A percentile compares a stretch with the other conserved stretches of the same genome.
Conservation (phyloP, 208 protist genomes). For the Leishmania gerbilli region DNA sequence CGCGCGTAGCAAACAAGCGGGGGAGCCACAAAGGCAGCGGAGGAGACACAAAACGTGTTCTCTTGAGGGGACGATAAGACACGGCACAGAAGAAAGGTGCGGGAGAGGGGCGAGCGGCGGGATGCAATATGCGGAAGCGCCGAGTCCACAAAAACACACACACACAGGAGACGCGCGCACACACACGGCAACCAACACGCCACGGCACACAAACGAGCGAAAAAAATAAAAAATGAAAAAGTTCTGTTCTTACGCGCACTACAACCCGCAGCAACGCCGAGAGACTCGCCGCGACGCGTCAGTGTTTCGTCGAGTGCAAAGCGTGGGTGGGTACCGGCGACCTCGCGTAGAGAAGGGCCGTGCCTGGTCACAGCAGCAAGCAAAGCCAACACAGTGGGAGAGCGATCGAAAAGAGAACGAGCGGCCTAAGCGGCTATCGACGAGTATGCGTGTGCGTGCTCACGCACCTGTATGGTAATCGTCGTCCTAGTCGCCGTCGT, state of each 20-base stretch:
- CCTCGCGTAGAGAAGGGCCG: not conserved
- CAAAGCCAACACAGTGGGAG: not conserved
- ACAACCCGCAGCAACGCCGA: not conserved
- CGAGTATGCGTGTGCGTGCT: not conserved
- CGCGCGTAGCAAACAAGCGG: not conserved
- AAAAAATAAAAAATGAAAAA: not conserved
- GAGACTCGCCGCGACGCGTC: not conserved
- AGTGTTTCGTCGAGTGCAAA: not conserved
- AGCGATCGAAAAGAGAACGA: not conserved
- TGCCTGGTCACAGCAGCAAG: not conserved
- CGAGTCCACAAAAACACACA: not conserved
- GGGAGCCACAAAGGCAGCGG: not conserved
- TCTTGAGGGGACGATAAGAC: no score
- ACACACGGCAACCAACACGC: not conserved
- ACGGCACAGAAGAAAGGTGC: not conserved
- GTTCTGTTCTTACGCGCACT: no score
- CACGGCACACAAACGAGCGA: not conserved
- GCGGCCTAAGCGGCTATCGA: slow-evolving; percentile 1
- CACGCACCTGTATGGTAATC: not conserved
- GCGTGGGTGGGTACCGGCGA: not conserved
- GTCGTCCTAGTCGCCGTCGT: not conserved
- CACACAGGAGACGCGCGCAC: not conserved
- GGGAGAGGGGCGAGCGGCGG: no score
- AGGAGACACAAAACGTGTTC: not conserved
- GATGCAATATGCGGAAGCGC: not conserved